Conservation (phyloP, 1,284 basidiomycete species). For the Leccinum subrobustum region DNA sequence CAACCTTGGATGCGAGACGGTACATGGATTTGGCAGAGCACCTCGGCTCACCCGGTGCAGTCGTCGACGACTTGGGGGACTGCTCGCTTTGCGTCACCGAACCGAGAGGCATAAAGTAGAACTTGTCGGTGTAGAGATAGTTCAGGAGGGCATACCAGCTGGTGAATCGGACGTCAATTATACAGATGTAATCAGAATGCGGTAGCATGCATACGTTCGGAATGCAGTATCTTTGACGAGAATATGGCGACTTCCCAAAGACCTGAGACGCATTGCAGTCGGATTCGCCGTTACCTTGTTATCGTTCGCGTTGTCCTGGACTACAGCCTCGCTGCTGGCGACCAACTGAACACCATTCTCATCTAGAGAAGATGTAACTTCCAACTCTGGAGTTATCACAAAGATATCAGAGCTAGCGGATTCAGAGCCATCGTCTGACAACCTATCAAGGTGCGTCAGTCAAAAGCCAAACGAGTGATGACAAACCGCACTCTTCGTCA, state of each 20-base stretch:
- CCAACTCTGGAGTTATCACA: not conserved
- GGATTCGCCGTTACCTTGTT: not conserved
- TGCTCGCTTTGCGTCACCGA: too few species aligned
- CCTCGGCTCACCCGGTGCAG: too few species aligned
- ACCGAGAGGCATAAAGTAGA: not conserved
- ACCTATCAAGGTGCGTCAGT: not conserved
- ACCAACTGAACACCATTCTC: not conserved
- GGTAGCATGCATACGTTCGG: not conserved
- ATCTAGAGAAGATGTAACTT: not conserved
- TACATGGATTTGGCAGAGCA: too few species aligned
- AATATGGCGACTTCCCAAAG: not conserved
- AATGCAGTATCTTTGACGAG: not conserved
- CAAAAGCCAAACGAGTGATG: not conserved
- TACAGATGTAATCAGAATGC: too few species aligned
- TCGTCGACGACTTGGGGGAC: too few species aligned
- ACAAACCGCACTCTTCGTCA: not conserved
- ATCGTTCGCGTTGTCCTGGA: not conserved
- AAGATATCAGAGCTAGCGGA: not conserved
- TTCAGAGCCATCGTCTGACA: not conserved
- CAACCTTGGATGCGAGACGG: too few species aligned
- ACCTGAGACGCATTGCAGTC: not conserved
- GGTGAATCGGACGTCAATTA: not conserved
- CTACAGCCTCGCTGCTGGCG: not conserved
- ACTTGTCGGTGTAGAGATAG: not conserved
- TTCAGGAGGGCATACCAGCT: not conserved